Base-by-base conservation (phyloP, 2,329 filamentous ascomycete species). In the Fusarium duplospermum region DNA sequence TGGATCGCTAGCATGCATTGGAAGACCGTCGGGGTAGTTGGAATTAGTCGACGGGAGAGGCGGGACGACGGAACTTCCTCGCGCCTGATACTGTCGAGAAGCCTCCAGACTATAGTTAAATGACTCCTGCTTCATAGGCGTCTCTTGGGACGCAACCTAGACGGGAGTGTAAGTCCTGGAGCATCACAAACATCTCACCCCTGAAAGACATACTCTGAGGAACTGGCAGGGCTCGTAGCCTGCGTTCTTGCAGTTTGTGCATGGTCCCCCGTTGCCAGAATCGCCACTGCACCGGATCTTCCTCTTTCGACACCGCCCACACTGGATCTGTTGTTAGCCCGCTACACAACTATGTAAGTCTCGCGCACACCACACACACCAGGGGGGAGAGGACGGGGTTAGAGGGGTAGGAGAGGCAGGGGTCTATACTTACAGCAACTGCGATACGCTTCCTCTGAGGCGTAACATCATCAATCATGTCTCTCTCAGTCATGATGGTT, bases 211-310 rank as follows among this genome's bases (percentile, higher is more conserved):
- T 87, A 97, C 96, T 83, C 96, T 89, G 72, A 97, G 86, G 79
- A 97, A 98, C 66, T 92, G 89, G 81, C 96, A 98, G 7, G 88
- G 85, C 24, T 92, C 89, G 29, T 89, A 85, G 14, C 93, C 93
- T 62, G 95, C 92, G 70, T 87, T 90, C 78, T 91, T 93, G 86
- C 96, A 98, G 82, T 95, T 97, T 13, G 89, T 86, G 83, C 96
- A 98, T n/a, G 92, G 91, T 42, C 86, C 84, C n/a, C 93, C 93
- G 78, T 92, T 90, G 35, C 93, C 93, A 36, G 89, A 87, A 80
- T 98, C 94, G 50, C 96, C 96, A 79, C 93, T 97, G 85, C 96
- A 98, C 76, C 94, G 93, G 78, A 98, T 98, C 87, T 98, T 98
- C 68, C 96, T 90, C 84, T 96, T 95, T 70, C 96, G 91, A 83